Base-by-base conservation (phyloP, 148 eudicot species). In the Rhododendron ferrugineum region DNA sequence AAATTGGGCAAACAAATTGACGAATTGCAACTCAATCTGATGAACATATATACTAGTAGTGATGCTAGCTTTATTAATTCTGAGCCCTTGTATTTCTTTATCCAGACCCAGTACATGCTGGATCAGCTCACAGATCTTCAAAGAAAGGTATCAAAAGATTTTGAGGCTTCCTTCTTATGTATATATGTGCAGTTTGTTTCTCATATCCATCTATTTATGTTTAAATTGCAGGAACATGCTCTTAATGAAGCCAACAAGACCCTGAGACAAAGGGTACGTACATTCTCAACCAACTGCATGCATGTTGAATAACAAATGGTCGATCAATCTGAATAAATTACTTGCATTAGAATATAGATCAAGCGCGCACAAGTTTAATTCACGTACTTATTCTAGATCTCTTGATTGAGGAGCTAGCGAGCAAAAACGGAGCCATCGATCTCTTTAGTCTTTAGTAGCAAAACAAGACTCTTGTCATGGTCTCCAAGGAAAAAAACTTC, bases 41-140 rank as follows among this genome's bases (percentile, higher is more conserved):
- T 54, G 60, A 18, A 18, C 60, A 7, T 46, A 9, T 40, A 52
- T 14, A 52, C 56, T 52, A 52, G 18, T 52, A 52, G 18, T 52
- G 56, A 40, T 6, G 44, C 3, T 9, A 9, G 72, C 13, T 70
- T 70, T 14, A 30, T 13, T 16, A 37, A 56, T 20, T 58, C 22
- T 81, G 49, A 34, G 52, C 37, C 76, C 37, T 47, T 75, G 8
- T 58, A 9, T 46, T 52, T 54, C 52, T 70, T 23, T 40, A 20
- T 83, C 86, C 94, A 96, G 98, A 96, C 98, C 40, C 98, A 96
- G 70, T 82, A 42, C 90, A 94, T 96, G 98, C 89, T 94, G 85
- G 98, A 96, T 85, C 91, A 92, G 78, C 98, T 96, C 50, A 87
- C 94, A 28, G 98, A 93, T 82, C 98, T 93, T 72, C 97, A 94